Conservation (phyloP, 495 filamentous ascomycete genomes). For the Xylaria acuta region DNA sequence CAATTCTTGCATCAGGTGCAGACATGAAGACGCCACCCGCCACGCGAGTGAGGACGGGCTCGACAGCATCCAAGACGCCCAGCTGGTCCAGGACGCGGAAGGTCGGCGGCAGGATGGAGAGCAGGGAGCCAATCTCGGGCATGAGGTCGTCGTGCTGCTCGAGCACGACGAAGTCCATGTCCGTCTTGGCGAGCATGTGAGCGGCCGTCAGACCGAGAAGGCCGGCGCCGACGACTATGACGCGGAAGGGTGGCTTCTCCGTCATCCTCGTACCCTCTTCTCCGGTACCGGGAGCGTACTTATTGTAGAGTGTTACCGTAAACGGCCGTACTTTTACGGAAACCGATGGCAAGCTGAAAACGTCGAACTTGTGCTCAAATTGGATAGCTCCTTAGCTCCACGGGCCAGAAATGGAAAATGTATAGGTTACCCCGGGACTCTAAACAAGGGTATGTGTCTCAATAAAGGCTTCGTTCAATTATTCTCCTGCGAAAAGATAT, state of each 20-base stretch:
- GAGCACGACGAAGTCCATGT: conserved; percentile 61
- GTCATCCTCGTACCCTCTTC: neutral
- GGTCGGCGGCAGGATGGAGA: conserved; percentile 18
- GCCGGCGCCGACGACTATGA: conserved; percentile 61
- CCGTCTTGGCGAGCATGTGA: conserved; percentile 48
- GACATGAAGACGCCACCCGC: conserved; percentile 33
- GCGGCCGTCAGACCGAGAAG: conserved; percentile 59
- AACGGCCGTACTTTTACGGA: neutral
- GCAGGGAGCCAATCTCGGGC: conserved; percentile 1
- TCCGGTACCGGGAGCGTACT: too few relatives aligned
- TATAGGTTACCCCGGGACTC: neutral
- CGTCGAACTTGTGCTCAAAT: neutral
- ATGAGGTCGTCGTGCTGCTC: conserved; percentile 29
- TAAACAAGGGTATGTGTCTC: neutral
- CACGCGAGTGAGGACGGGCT: conserved; percentile 26
- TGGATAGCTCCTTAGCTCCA: neutral
- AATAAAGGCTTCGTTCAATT: neutral
- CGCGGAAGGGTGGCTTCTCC: conserved; percentile 45
- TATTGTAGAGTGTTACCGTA: neutral
- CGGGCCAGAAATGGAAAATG: neutral
- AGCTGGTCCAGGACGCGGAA: conserved; percentile 60
- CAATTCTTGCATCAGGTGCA: conserved; percentile 29
- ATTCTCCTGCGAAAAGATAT: neutral
- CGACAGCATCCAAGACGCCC: conserved; percentile 43
- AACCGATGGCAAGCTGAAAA: neutral